These are phyloP conservation scores for Monosporozyma siamensis DNA, from an alignment of 805 yeast species.

Conservation along the genomic window DNA sequence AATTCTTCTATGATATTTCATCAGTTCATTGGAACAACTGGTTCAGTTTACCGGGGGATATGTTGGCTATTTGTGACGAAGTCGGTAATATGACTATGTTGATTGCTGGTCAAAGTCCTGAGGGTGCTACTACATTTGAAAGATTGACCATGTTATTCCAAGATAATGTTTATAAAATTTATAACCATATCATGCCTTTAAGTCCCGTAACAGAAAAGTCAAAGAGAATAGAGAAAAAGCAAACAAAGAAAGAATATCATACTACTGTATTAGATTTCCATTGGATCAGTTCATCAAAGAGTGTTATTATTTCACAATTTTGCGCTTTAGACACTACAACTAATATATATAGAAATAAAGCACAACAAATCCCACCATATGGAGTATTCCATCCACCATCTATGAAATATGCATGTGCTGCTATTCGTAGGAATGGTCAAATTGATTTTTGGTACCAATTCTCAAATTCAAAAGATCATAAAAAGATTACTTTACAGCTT, in stretches of 20 bases:
- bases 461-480: constrained; percentile 31
- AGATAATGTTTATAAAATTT: constrained; percentile 30
- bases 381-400: constrained; percentile 32
- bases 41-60: constrained; percentile 48
- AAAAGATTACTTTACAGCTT: constrained; percentile 27
- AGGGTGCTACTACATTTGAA: constrained; percentile 27
- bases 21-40: constrained; percentile 62
- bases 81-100: constrained; percentile 55
- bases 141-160: constrained; percentile 31
- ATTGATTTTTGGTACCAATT: constrained; percentile 32
- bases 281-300: constrained; percentile 34
- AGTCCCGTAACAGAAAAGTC: constrained; percentile 28
- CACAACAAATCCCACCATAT: constrained; percentile 28
- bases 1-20: constrained; percentile 31
- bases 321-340: constrained; percentile 25
- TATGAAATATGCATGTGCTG: constrained; percentile 30
- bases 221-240: constrained; percentile 31
- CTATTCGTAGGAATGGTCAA: constrained; percentile 29
- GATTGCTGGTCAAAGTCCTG: constrained; percentile 40
- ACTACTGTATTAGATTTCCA: constrained; percentile 35
- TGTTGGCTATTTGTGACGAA: constrained; percentile 69
- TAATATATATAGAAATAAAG: constrained; percentile 24
- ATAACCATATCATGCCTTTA: constrained; percentile 24
- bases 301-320: constrained; percentile 25
- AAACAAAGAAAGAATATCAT: constrained; percentile 30